Evolutionary conservation across 1,139 yeast genomes (phyloP).

Genomic region (Taiozyma sp.): DNA sequence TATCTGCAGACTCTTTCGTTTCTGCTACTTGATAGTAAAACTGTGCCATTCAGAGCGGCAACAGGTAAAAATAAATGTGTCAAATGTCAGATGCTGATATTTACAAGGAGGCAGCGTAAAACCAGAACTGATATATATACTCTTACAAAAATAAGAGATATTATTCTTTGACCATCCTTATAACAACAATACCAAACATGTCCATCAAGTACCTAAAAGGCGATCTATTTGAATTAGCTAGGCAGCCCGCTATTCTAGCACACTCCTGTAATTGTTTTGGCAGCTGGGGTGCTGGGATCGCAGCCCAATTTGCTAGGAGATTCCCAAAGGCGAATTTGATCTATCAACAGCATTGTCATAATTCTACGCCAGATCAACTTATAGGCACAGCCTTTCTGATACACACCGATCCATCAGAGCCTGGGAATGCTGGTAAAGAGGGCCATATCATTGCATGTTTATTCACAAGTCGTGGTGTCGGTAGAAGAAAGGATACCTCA

Average conservation of each 20-base stretch:
- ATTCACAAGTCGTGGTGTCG: constrained; percentile 51
- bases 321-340: constrained; percentile 48
- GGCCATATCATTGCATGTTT: constrained; percentile 51
- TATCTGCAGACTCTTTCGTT: background rate
- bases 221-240: constrained; percentile 44
- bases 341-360: constrained; percentile 45
- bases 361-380: constrained; percentile 27
- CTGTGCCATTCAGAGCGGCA: background rate
- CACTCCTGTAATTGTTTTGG: constrained; percentile 84
- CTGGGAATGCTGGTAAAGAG: constrained; percentile 24
- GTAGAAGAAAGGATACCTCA: constrained; percentile 34
- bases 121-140: background rate
- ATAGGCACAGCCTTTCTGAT: constrained; percentile 54
- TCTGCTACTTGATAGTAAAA: background rate
- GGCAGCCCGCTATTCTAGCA: constrained; percentile 41
- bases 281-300: constrained; percentile 84
- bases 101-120: background rate
- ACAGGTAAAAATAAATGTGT: background rate
- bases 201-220: constrained; percentile 50
- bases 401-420: constrained; percentile 31
- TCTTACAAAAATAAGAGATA: constrained; percentile 21
- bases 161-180: background rate
- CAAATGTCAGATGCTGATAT: background rate
- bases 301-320: constrained; percentile 42
- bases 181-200: background rate